Base-by-base conservation (phyloP, 2,329 filamentous ascomycete species). In the Hysterium pulicare region DNA sequence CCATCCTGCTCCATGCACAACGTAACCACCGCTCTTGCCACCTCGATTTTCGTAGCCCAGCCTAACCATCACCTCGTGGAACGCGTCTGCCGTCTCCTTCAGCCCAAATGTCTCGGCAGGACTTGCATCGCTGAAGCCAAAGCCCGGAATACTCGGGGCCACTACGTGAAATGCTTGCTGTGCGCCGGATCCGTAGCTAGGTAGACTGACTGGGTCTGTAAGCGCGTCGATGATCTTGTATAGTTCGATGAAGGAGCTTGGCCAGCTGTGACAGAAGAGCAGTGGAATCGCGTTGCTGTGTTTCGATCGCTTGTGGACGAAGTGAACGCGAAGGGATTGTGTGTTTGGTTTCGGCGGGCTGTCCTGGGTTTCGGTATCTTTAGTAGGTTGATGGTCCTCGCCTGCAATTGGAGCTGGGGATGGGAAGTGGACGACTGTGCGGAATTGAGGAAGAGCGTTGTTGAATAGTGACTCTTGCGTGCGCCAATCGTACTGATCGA, bases 111-210 rank as follows among this genome's bases (percentile, higher is more conserved):
- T 65, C 36, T 74, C 73, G 41, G 71, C 70, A 1, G 71, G 68
- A 30, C 83, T 70, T 2, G 81, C 70, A 59, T 86, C 82, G 59
- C 82, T 84, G 55, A 86, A 87, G 13, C 81, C 83, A 34, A 84
- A 69, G 0, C 82, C 83, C 0, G 83, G 82, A 16, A 86, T 72
- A 33, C 79, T 81, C 1, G 83, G 83, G 16, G 79, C 77, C 16
- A 87, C 74, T n/a, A 86, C 58, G 54, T 86, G 79, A 53, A 86
- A 87, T 1, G 80, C 72, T 45, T 58, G 53, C 7, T 50, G 51
- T 11, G 45, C 44, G n/a, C 53, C 53, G 1, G 45, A 44, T 2
- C 50, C 56, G 33, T 53, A 51, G 16, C 50, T 47, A 2, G 41
- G 61, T 53, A 51, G 65, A 59, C 62, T 73, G 8, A 75, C 65